These are phyloP conservation scores for Rhodamnia rubescens DNA, from an alignment of 345 rosid species.

Conservation along the genomic window DNA sequence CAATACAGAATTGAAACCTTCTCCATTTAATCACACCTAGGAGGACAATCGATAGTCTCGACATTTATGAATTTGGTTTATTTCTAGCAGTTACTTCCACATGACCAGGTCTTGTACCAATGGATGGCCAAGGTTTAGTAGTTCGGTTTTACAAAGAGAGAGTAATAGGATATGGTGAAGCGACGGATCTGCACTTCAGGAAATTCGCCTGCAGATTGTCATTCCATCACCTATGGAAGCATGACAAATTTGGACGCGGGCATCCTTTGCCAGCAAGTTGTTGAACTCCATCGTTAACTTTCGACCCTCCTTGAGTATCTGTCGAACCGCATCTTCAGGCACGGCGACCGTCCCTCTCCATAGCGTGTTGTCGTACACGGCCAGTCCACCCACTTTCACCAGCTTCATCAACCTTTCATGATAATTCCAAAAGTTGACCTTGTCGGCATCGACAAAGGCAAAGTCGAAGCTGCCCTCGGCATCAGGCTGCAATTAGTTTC, in stretches of 20 bases:
- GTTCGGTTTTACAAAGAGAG: background rate
- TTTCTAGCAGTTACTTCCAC: background rate
- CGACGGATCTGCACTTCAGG: background rate
- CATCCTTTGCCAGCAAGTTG: conserved; percentile 28
- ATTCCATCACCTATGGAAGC: conserved; percentile 50
- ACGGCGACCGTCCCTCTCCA: conserved; percentile 42
- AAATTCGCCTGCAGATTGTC: conserved; percentile 34
- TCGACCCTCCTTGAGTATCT: background rate
- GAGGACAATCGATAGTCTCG: too few species aligned
- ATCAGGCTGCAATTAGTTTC: conserved; percentile 9
- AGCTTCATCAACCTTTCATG: conserved; percentile 51
- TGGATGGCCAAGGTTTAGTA: background rate
- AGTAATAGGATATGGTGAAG: background rate
- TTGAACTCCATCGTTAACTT: conserved; percentile 26
- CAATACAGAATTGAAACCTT: too few species aligned
- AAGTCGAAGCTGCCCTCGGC: conserved; percentile 36
- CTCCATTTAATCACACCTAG: too few species aligned
- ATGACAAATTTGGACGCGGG: conserved; percentile 38
- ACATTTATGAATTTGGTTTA: too few species aligned
- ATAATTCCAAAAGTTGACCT: conserved; percentile 31
- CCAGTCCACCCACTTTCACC: conserved; percentile 45
- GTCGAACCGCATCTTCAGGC: conserved; percentile 18
- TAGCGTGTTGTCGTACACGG: conserved; percentile 51
- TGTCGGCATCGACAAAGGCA: conserved; percentile 59
- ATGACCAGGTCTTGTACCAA: background rate